A percentile compares a stretch with the other conserved stretches of the same genome.
Conservation (phyloP, 164 flowering plant genomes). For the Hamamelis virginiana region DNA sequence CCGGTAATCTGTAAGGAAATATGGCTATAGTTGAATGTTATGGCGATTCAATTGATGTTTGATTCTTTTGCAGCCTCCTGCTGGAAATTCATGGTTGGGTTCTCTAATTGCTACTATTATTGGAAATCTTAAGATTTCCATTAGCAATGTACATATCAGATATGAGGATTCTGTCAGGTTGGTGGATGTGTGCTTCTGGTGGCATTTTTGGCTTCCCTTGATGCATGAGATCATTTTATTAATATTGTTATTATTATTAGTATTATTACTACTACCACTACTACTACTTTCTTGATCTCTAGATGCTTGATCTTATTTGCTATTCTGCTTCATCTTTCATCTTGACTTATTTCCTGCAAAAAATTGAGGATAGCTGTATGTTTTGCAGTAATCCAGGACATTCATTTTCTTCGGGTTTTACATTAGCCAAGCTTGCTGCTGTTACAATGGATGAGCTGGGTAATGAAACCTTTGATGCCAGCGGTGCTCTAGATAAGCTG, state of each 20-base stretch:
- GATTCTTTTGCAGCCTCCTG: conserved; percentile 55
- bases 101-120: conserved; percentile 87
- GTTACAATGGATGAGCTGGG: conserved; percentile 96
- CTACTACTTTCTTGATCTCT: not conserved
- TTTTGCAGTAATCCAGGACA: conserved; percentile 80
- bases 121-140: conserved; percentile 93
- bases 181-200: conserved; percentile 11
- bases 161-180: conserved; percentile 91
- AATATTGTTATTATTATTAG: not conserved
- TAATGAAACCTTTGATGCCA: conserved; percentile 96
- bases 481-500: conserved; percentile 92
- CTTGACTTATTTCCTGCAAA: conserved; percentile 1
- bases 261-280: not conserved
- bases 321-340: not conserved
- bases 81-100: conserved; percentile 95
- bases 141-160: conserved; percentile 96
- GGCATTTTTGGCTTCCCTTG: not conserved
- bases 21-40: not conserved
- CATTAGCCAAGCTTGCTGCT: conserved; percentile 97
- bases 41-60: not conserved
- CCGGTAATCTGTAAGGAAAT: not conserved
- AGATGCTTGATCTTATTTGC: not conserved
- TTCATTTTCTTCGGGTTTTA: conserved; percentile 84
- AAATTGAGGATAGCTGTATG: conserved; percentile 5
- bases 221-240: not conserved